phyloP scores from a whole-genome alignment of 192 early-diverging fungal genomes.

The Coemansia sp. region DNA sequence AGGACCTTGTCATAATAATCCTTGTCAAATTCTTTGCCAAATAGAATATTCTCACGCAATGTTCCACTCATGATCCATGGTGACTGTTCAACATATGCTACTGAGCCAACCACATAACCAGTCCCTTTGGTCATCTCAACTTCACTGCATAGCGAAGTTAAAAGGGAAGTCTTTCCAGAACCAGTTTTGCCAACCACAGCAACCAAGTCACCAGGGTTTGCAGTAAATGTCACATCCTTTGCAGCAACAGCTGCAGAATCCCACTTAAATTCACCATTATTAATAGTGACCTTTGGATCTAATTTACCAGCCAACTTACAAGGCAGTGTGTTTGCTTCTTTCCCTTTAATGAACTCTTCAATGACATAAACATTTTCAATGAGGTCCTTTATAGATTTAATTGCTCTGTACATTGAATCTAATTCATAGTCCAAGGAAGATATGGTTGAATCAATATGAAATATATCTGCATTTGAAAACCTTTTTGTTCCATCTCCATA shows the following conservation, averaged over 20 bases:
- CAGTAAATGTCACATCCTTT: slow-evolving; percentile 49
- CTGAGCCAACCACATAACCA: slow-evolving; percentile 58
- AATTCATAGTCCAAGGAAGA: background rate
- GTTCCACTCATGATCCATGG: slow-evolving; percentile 72
- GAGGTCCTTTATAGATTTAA: background rate
- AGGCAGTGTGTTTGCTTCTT: background rate
- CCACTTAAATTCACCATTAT: background rate
- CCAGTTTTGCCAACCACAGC: slow-evolving; percentile 65
- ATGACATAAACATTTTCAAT: background rate
- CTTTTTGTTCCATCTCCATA: background rate
- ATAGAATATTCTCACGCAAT: slow-evolving; percentile 63
- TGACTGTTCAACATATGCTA: slow-evolving; percentile 21
- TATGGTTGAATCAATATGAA: background rate
- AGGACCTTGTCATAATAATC: slow-evolving; percentile 56
- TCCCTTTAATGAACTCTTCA: background rate
- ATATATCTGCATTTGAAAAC: background rate
- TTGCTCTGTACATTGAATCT: background rate
- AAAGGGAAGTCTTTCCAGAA: slow-evolving; percentile 67
- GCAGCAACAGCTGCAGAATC: background rate
- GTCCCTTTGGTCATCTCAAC: slow-evolving; percentile 30
- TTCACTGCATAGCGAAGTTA: slow-evolving; percentile 9
- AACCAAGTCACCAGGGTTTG: slow-evolving; percentile 53
- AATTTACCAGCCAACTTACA: background rate
- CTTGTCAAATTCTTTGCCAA: no score
- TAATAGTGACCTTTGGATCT: background rate